A percentile compares a stretch with the other conserved stretches of the same genome.
Evolutionary conservation across 768 basidiomycete species (phyloP).

Genomic region (Obba rivulosa): DNA sequence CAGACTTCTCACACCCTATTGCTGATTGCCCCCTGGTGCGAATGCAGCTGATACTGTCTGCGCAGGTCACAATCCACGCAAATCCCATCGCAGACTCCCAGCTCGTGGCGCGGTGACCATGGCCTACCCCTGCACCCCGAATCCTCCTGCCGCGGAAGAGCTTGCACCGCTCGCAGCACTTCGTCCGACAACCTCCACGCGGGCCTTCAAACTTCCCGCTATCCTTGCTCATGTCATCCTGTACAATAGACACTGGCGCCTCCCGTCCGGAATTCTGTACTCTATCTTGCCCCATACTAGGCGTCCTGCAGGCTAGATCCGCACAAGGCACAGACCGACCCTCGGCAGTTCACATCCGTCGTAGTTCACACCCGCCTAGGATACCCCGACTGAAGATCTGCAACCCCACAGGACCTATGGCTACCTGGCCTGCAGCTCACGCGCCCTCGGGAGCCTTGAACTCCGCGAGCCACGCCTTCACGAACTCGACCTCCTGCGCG

Average conservation of each 20-base stretch:
- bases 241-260: neutral
- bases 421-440: too few species aligned
- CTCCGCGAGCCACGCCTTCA: slow-evolving; percentile 63
- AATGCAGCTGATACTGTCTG: slow-evolving; percentile 1
- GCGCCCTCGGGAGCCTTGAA: slow-evolving; percentile 16
- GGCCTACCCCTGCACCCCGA: too few species aligned
- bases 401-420: too few species aligned
- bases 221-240: neutral
- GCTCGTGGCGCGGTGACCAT: slow-evolving; percentile 23
- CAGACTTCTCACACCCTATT: slow-evolving; percentile 1
- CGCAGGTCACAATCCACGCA: slow-evolving; percentile 82
- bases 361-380: too few species aligned
- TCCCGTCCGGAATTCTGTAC: neutral
- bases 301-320: too few species aligned
- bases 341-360: too few species aligned
- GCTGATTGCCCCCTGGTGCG: neutral
- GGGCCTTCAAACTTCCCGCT: neutral
- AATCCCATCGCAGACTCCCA: slow-evolving; percentile 89
- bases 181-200: neutral
- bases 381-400: too few species aligned
- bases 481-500: slow-evolving; percentile 71
- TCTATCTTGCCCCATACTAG: too few species aligned
- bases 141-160: too few species aligned
- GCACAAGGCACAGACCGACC: too few species aligned
- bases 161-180: too few species aligned